Conservation (phyloP, 129 eudicot genomes). For the Centrapalus pauciflorus region DNA sequence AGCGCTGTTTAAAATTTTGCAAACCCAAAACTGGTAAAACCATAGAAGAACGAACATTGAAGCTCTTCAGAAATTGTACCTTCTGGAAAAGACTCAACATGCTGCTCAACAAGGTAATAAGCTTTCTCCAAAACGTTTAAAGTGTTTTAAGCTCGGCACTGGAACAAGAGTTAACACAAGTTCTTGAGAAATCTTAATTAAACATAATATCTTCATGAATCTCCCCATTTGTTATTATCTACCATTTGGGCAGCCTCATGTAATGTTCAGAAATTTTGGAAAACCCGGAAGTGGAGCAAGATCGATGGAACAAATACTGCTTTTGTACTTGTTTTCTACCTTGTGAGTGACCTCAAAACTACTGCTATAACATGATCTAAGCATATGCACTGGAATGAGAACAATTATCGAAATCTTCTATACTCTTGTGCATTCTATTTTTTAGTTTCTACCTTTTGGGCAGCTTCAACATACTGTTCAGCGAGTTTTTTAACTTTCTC, state of each 20-base stretch:
- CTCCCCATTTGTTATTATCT: not conserved
- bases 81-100: too few relatives aligned
- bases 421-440: not conserved
- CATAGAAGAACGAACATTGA: not conserved
- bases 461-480: conserved; percentile 80
- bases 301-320: not conserved
- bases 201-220: not conserved
- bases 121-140: too few relatives aligned
- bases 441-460: conserved; percentile 49
- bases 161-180: not conserved
- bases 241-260: conserved; percentile 45
- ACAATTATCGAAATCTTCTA: not conserved
- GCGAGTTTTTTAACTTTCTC: conserved; percentile 96
- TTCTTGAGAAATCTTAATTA: not conserved
- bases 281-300: not conserved
- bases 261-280: not conserved
- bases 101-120: not conserved
- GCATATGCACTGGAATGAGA: not conserved
- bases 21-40: conserved; percentile 1
- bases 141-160: too few relatives aligned
- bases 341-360: not conserved
- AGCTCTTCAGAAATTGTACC: not conserved
- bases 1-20: not conserved
- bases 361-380: conserved; percentile 7
- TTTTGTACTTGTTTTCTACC: too few relatives aligned